A percentile compares a stretch with the other conserved stretches of the same genome.
Conservation (phyloP, 2,329 filamentous ascomycete species). For the Fusarium longipes region DNA sequence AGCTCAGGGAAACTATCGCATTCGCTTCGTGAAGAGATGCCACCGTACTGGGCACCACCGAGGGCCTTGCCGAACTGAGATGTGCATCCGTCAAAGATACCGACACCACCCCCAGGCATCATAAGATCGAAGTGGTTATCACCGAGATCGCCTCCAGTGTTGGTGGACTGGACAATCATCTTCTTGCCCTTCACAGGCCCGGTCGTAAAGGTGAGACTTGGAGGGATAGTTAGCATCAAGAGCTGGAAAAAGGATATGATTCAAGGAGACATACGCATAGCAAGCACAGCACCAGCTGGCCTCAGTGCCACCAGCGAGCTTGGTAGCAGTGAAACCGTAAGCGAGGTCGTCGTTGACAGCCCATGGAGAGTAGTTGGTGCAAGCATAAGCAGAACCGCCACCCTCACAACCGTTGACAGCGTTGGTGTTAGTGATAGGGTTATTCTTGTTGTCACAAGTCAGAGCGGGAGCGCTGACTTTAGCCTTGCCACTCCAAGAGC, state of each 20-base stretch:
- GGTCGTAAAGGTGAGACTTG: conserved; percentile 61
- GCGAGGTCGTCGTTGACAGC: conserved; percentile 67
- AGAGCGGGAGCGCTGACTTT: conserved; percentile 61
- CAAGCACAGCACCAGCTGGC: conserved; percentile 74
- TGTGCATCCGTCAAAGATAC: conserved; percentile 64
- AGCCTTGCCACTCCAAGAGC: conserved; percentile 69
- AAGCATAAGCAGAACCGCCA: conserved; percentile 70
- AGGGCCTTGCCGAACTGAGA: conserved; percentile 56
- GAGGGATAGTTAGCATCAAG: conserved; percentile 4
- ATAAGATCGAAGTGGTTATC: conserved; percentile 69
- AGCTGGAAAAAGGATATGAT: no score
- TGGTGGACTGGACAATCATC: conserved; percentile 73
- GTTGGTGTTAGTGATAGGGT: conserved; percentile 62
- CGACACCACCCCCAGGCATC: conserved; percentile 66
- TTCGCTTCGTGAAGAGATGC: conserved; percentile 61
- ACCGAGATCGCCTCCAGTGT: conserved; percentile 68
- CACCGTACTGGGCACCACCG: conserved; percentile 69
- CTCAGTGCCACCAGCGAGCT: conserved; percentile 66
- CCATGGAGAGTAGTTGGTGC: conserved; percentile 71
- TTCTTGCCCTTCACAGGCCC: conserved; percentile 67
- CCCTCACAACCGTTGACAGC: conserved; percentile 66
- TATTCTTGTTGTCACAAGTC: conserved; percentile 66
- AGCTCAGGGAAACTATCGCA: conserved; percentile 65
- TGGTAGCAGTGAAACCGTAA: conserved; percentile 74
- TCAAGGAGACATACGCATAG: conserved; percentile 58